Base-by-base conservation (phyloP, 306 rosid species). In the Prosopis cineraria region DNA sequence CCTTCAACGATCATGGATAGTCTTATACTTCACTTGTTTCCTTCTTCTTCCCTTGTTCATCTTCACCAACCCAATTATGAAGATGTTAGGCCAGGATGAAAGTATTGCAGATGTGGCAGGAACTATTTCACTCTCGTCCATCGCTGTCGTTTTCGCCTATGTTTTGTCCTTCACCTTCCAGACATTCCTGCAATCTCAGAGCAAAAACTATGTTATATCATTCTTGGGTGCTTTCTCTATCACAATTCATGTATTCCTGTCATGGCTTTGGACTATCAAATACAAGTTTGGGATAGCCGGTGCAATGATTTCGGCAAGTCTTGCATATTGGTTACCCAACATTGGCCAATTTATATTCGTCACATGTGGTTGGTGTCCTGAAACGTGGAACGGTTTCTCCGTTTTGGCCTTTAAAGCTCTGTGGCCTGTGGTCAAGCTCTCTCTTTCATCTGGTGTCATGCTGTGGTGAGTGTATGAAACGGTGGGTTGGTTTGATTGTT, bases 61-160 rank as follows among this genome's bases (percentile, higher is more conserved):
- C 68, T 80, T 88, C 82, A 67, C 88, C 0, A 41, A 58, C 31
- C 92, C 87, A n/a, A 10, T 86, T 74, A 63, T 88, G 17, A 70
- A 6, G 1, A 37, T 78, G 16, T 44, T 88, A 3, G 85, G 88
- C 53, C 85, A 86, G 69, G 69, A 74, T 0, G 76, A 79, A 29
- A 78, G 78, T 40, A 74, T 88, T 59, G 22, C 90, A 27, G 20
- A 65, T 14, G 85, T 55, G 3, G 80, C 90, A 1, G 90, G 86
- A 76, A 33, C 14, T 14, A 74, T 88, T 29, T 84, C 88, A 6
- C 43, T 79, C 9, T 84, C 85, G 90, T 48, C 79, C 29, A 82
- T 84, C 48, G 80, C 85, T 6, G 11, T 69, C 24, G 19, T 82
- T 27, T 86, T 77, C 45, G 80, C 83, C 47, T 86, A 70, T 36